These are phyloP conservation scores for Cytospora piceicola DNA, from an alignment of 2,329 filamentous ascomycete genomes.

Conservation along the genomic window DNA sequence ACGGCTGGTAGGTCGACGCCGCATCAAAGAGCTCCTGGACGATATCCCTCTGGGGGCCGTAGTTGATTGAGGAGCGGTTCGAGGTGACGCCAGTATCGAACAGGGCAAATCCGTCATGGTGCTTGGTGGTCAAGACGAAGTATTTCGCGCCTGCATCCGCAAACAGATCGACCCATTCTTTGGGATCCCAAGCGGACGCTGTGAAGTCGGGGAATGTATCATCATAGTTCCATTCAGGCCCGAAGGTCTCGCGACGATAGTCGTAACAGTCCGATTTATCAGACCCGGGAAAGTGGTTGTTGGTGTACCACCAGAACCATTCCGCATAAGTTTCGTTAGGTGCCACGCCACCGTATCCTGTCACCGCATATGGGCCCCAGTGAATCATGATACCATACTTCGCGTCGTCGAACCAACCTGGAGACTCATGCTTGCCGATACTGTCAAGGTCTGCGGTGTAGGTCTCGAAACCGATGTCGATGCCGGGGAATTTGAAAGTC, in stretches of 20 bases:
- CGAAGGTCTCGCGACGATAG: conserved; percentile 56
- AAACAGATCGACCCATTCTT: conserved; percentile 58
- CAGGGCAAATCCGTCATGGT: conserved; percentile 52
- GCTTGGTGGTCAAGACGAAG: conserved; percentile 52
- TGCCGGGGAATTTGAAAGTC: conserved; percentile 32
- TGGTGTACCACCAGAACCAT: conserved; percentile 53
- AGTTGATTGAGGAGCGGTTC: conserved; percentile 46
- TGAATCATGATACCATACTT: conserved; percentile 31
- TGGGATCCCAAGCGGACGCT: conserved; percentile 52
- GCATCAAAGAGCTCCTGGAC: conserved; percentile 50
- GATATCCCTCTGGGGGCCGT: conserved; percentile 47
- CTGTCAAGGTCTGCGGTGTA: conserved; percentile 42
- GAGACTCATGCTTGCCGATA: conserved; percentile 40
- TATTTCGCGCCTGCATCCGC: conserved; percentile 55
- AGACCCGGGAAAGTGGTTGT: conserved; percentile 44
- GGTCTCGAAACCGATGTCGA: conserved; percentile 42
- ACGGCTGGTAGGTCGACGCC: conserved; percentile 45
- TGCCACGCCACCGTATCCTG: conserved; percentile 27
- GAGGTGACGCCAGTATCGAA: conserved; percentile 46
- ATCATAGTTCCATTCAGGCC: conserved; percentile 56
- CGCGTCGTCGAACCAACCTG: conserved; percentile 29
- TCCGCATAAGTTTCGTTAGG: conserved; percentile 31
- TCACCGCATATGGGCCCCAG: conserved; percentile 30
- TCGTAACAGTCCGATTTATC: conserved; percentile 50
- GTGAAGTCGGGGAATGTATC: conserved; percentile 60